Evolutionary conservation across 2,329 filamentous ascomycete species (phyloP).

Genomic region (Onygenales sp.): DNA sequence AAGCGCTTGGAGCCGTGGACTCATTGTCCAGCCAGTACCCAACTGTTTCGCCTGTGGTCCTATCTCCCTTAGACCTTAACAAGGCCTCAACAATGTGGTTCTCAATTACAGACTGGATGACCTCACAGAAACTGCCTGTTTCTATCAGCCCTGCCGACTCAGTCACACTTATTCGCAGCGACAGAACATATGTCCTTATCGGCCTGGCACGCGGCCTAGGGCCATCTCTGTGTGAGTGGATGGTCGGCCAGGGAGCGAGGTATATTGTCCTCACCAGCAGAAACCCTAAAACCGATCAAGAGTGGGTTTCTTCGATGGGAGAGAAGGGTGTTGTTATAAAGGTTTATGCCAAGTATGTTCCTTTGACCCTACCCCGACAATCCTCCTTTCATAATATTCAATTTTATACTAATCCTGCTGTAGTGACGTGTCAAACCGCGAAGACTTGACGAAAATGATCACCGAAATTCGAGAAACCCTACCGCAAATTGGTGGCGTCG

Average conservation of each 20-base stretch:
- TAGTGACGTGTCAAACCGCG: conserved; percentile 13
- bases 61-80: not conserved
- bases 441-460: conserved; percentile 1
- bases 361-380: not conserved
- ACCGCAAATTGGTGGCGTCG: conserved; percentile 17
- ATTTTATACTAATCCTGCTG: not conserved
- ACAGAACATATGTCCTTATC: conserved; percentile 11
- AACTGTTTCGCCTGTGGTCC: not conserved
- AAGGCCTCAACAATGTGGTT: not conserved
- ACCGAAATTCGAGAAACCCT: conserved; percentile 8
- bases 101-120: conserved; percentile 6
- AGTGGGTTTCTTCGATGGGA: conserved; percentile 5
- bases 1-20: not conserved
- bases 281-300: conserved; percentile 7
- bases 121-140: conserved; percentile 1
- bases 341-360: not conserved
- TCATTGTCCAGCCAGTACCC: not conserved
- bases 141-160: not conserved
- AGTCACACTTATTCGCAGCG: not conserved
- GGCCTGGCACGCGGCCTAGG: conserved; percentile 11
- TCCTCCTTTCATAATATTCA: not conserved
- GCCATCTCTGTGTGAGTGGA: conserved; percentile 6
- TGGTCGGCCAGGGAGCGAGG: conserved; percentile 8
- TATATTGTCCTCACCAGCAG: conserved; percentile 10
- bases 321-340: not conserved